These are phyloP conservation scores for Monosporascus sp. DNA, from an alignment of 2,329 filamentous ascomycete species.

Conservation along the genomic window DNA sequence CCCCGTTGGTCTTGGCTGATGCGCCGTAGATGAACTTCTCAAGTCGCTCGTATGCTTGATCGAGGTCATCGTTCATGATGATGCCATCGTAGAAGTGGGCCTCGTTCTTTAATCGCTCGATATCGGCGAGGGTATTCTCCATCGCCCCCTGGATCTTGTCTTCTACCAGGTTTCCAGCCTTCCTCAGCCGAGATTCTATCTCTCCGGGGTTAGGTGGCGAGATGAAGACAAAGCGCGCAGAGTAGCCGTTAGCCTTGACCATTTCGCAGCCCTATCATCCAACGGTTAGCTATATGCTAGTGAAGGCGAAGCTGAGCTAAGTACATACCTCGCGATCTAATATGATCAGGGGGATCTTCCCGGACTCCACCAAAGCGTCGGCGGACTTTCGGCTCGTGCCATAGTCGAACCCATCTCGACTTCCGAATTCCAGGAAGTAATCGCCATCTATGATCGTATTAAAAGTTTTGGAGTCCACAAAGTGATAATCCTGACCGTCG, in stretches of 20 bases:
- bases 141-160: conserved; percentile 42
- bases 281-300: neutral
- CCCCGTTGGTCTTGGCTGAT: conserved; percentile 11
- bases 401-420: conserved; percentile 44
- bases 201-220: conserved; percentile 35
- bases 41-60: conserved; percentile 42
- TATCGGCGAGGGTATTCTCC: conserved; percentile 31
- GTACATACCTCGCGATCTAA: conserved; percentile 47
- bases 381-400: conserved; percentile 52
- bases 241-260: conserved; percentile 51
- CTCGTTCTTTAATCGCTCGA: conserved; percentile 39
- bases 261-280: conserved; percentile 45
- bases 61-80: conserved; percentile 46
- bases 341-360: conserved; percentile 56
- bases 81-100: conserved; percentile 43
- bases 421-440: conserved; percentile 52
- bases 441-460: conserved; percentile 55
- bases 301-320: neutral
- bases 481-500: conserved; percentile 48
- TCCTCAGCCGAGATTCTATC: conserved; percentile 37
- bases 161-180: conserved; percentile 36
- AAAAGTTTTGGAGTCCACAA: conserved; percentile 52
- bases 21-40: conserved; percentile 43
- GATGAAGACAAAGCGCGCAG: conserved; percentile 51
- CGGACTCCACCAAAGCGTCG: conserved; percentile 44